Evolutionary conservation across 208 protist genomes (phyloP).

Genomic region (Chromosphaera perkinsii): DNA sequence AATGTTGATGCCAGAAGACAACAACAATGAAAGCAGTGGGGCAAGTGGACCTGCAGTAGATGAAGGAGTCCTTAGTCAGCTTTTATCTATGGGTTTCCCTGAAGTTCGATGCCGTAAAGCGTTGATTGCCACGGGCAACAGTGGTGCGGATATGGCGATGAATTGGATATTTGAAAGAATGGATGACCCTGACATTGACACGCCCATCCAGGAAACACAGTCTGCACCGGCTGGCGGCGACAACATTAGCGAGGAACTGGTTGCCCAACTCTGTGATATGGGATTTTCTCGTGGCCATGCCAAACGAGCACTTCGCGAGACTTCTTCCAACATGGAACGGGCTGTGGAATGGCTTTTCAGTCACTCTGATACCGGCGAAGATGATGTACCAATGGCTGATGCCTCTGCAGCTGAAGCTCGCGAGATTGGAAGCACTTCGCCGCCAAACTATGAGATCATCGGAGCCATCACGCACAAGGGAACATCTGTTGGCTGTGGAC

Average conservation of each 20-base stretch:
- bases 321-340: slow-evolving; percentile 77
- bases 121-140: neutral
- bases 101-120: slow-evolving; percentile 6
- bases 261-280: slow-evolving; percentile 9
- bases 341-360: slow-evolving; percentile 92
- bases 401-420: neutral
- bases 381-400: neutral
- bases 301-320: slow-evolving; percentile 15
- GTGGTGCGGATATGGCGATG: slow-evolving; percentile 23
- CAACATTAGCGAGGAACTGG: neutral
- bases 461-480: slow-evolving; percentile 27
- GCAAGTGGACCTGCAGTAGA: neutral
- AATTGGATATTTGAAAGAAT: slow-evolving; percentile 36
- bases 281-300: slow-evolving; percentile 37
- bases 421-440: neutral
- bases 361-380: slow-evolving; percentile 63
- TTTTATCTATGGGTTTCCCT: slow-evolving; percentile 19
- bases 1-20: neutral
- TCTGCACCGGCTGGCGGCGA: slow-evolving; percentile 1
- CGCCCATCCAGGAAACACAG: slow-evolving; percentile 3
- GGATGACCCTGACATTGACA: slow-evolving; percentile 28
- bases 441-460: slow-evolving; percentile 12
- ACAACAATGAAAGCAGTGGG: neutral
- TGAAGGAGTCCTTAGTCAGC: slow-evolving; percentile 1
- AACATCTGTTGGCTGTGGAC: slow-evolving; percentile 8